A percentile compares a stretch with the other conserved stretches of the same genome.
Conservation (phyloP, 148 eudicot genomes). For the Amaranthus palmeri region DNA sequence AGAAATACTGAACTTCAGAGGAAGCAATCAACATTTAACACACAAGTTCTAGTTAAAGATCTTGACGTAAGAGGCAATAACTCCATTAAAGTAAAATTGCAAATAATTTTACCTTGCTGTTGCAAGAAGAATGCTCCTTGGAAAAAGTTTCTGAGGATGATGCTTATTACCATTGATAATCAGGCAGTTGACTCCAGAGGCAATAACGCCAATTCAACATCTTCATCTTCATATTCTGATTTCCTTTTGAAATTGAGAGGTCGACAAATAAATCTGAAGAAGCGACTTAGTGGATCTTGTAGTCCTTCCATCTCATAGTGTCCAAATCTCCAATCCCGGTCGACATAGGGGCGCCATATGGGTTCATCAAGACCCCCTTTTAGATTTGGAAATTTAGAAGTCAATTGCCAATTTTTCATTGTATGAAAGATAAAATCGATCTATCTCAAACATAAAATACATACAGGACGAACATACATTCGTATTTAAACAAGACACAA, state of each 20-base stretch:
- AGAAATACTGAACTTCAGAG: not conserved
- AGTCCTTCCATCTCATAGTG: constrained; percentile 94
- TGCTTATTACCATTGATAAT: constrained; percentile 6
- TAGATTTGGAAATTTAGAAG: constrained; percentile 1
- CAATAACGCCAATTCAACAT: constrained; percentile 25
- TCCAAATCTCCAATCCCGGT: constrained; percentile 94
- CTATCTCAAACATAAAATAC: not conserved
- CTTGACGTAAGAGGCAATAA: not conserved
- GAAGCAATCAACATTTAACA: not conserved
- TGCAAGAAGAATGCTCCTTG: not conserved
- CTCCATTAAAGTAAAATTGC: not conserved
- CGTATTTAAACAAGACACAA: not conserved
- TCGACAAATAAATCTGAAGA: constrained; percentile 45
- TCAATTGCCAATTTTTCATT: constrained; percentile 2
- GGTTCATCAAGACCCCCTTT: constrained; percentile 98
- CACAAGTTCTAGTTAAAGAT: not conserved
- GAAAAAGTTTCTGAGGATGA: not conserved
- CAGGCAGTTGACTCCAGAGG: constrained; percentile 26
- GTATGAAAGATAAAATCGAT: not conserved
- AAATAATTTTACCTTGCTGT: constrained; percentile 18
- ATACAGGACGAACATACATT: not conserved
- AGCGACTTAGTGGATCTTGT: constrained; percentile 82
- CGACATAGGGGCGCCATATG: constrained; percentile 51
- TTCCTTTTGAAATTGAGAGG: constrained; percentile 35
- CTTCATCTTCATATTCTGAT: constrained; percentile 41